Evolutionary conservation across 257 asterid genomes (phyloP).

Genomic region (Nicotiana otophora): DNA sequence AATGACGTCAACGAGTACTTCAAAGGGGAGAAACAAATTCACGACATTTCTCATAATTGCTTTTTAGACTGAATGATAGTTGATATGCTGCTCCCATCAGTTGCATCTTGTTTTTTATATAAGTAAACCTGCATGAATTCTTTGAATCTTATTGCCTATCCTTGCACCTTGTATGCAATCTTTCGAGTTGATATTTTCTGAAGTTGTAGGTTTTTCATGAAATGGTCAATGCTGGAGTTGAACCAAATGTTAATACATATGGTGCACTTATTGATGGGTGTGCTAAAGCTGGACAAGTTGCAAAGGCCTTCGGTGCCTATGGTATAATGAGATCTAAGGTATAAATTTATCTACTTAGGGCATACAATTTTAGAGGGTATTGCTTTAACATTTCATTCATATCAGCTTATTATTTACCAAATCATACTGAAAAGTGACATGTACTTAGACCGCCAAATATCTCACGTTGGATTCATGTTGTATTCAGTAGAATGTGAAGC

Average conservation of each 20-base stretch:
- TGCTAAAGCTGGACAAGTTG: constrained; percentile 98
- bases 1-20: neutral
- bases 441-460: constrained; percentile 6
- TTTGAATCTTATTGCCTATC: constrained; percentile 3
- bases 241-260: constrained; percentile 90
- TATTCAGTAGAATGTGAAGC: constrained; percentile 84
- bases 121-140: neutral
- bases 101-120: neutral
- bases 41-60: neutral
- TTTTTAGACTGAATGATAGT: neutral
- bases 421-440: constrained; percentile 11
- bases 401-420: constrained; percentile 1
- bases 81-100: neutral
- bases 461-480: constrained; percentile 34
- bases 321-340: constrained; percentile 97
- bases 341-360: constrained; percentile 19
- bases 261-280: constrained; percentile 98
- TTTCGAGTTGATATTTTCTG: constrained; percentile 22
- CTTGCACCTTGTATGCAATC: constrained; percentile 6
- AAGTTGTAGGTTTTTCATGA: constrained; percentile 82
- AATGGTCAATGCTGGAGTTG: constrained; percentile 95
- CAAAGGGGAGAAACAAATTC: neutral
- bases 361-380: neutral
- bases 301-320: constrained; percentile 98
- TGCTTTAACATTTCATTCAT: constrained; percentile 10